Base-by-base conservation (phyloP, 2,329 filamentous ascomycete species). In the Penicillium sp. region DNA sequence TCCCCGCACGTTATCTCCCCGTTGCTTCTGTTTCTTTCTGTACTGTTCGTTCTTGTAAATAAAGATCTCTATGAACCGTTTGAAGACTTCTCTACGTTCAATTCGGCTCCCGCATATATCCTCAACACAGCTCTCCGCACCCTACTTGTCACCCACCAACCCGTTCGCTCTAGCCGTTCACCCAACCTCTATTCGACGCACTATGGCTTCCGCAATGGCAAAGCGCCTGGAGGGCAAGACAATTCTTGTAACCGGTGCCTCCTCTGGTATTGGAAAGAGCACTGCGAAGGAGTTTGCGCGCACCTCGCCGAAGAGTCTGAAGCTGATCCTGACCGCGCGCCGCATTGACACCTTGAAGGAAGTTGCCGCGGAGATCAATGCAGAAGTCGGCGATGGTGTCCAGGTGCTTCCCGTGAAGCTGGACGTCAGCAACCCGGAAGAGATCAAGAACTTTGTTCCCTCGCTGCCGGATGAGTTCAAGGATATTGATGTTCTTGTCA, bases 181-280 rank as follows among this genome's bases (percentile, higher is more conserved):
- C 44, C 59, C 62, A 22, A 51, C 59, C 56, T 64, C 62, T 48
- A 39, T 68, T 21, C 65, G 59, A 69, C 73, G 81, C 68, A 83
- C 75, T 56, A 89, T 88, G 85, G 76, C 83, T 24, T 84, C 90
- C 39, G 86, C 89, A 70, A 86, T 90, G 77, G 83, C 83, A 62
- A 89, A 91, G 75, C 92, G 93, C 79, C 90, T 99, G 59, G 84
- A 89, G 69, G 92, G 92, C 84, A 98, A 98, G 80, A 98, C 92
- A 5, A 82, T 98, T 57, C 77, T 98, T 56, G 85, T 99, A 62
- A 98, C 95, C 5, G 95, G 95, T 55, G 95, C 95, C 31, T 95
- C 90, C 4, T 96, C 91, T 21, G 95, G 95, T 60, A 98, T 99
- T 75, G 95, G 95, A 24, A 85, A 68, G 57, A 77, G 74, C 63